These are phyloP conservation scores for Arabidopsis hybrid DNA, from an alignment of 441 rosid species.

Conservation along the genomic window DNA sequence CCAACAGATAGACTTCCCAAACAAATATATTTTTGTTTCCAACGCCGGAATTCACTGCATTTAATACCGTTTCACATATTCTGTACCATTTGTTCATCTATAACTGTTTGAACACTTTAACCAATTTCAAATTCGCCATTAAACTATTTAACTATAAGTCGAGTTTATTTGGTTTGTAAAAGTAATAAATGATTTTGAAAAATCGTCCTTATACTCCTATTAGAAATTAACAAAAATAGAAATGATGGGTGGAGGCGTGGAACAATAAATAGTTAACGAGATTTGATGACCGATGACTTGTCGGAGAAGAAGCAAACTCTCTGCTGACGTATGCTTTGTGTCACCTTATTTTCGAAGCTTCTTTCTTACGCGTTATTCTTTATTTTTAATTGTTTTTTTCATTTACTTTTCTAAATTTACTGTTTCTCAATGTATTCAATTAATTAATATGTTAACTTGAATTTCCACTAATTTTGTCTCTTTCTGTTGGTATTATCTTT, in stretches of 20 bases:
- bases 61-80: too few species aligned
- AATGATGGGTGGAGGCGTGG: constrained; percentile 6
- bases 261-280: constrained; percentile 34
- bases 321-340: constrained; percentile 50
- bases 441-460: constrained; percentile 15
- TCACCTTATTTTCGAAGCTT: constrained; percentile 53
- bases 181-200: too few species aligned
- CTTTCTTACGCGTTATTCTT: constrained; percentile 44
- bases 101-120: too few species aligned
- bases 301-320: constrained; percentile 46
- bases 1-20: too few species aligned
- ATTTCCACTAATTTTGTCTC: constrained; percentile 36
- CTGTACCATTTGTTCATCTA: too few species aligned
- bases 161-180: too few species aligned
- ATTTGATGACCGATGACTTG: constrained; percentile 40
- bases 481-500: constrained; percentile 38
- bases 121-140: too few species aligned
- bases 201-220: too few species aligned
- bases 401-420: constrained; percentile 24
- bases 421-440: constrained; percentile 25
- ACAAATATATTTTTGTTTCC: too few species aligned
- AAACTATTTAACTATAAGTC: too few species aligned
- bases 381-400: neutral
- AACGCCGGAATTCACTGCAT: too few species aligned
- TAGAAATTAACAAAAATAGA: neutral